Evolutionary conservation across 306 rosid species (phyloP), one percentile per base, ranked within the genome.

Genomic region (Medicago lupulina): DNA sequence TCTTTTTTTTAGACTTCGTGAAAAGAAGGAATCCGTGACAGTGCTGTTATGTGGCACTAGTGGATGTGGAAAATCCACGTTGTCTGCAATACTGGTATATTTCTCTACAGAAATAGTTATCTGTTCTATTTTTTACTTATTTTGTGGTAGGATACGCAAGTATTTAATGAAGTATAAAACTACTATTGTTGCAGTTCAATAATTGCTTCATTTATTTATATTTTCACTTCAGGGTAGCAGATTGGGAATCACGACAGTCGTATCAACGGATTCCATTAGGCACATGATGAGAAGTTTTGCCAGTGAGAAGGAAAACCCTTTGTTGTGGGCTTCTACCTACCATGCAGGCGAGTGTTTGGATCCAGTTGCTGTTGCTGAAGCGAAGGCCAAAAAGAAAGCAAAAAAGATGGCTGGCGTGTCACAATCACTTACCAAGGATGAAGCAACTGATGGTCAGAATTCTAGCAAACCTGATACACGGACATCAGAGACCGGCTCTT

Each of bases 221-320:
- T 78, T 36, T 63, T 76, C 71, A 70, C 75, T 80, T 74, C 87
- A 95, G 98, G 98, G 93, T 78, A 81, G 96, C 78, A 88, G 98
- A 85, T 82, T 95, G 88, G 98, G 97, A 76, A 81, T 95, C 74
- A 95, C 98, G 4, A 95, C 97, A 5, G 98, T 95, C 70, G 87
- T 95, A 78, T 95, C 98, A 21, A 95, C 98, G 0, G 98, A 95
- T 79, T 95, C 98, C 21, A 90, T 95, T 62, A 83, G 98, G 81
- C 98, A 95, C 84, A 95, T 95, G 98, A 95, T 92, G 98, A 92
- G 98, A 80, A 95, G 98, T 76, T 95, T 95, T 84, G 97, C 87
- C 2, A 82, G 89, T 34, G 98, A 90, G 85, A 92, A 90, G 83
- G 91, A 95, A 83, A 95, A 95, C 71, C 98, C 98, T 31, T 77